Evolutionary conservation across 192 early-diverging fungal species (phyloP).

Genomic region (Thoreauomyces humboldtii): DNA sequence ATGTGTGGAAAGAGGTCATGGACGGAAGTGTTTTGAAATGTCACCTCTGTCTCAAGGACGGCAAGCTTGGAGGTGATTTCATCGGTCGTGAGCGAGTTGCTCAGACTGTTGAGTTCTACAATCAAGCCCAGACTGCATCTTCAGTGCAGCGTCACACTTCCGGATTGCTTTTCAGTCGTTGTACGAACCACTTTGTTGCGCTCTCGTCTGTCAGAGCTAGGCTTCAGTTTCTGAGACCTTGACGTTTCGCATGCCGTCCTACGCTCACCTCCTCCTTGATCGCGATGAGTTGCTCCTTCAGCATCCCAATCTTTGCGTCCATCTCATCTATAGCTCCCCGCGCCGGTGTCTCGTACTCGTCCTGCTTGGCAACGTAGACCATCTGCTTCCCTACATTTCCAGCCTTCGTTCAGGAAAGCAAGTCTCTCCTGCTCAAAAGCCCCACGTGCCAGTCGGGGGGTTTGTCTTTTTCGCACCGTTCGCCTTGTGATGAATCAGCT

Average conservation of each 20-base stretch:
- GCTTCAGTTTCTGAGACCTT: too few species aligned
- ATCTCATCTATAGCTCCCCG: conserved; percentile 29
- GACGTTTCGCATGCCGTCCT: too few species aligned
- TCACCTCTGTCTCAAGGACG: conserved; percentile 25
- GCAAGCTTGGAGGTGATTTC: conserved; percentile 15
- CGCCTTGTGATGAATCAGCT: conserved; percentile 33
- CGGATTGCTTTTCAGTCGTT: background rate
- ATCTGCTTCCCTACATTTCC: conserved; percentile 38
- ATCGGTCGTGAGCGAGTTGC: conserved; percentile 20
- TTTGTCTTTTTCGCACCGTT: too few species aligned
- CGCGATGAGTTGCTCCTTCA: conserved; percentile 22
- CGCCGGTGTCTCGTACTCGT: conserved; percentile 28
- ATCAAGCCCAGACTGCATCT: background rate
- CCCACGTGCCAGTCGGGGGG: too few species aligned
- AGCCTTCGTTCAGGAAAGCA: too few species aligned
- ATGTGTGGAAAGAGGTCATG: background rate
- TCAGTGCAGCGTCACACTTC: background rate
- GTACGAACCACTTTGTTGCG: too few species aligned
- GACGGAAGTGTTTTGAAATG: background rate
- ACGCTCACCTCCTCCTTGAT: conserved; percentile 17
- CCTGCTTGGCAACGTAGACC: conserved; percentile 33
- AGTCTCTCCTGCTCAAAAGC: too few species aligned
- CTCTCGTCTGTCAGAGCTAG: too few species aligned
- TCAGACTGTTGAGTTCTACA: conserved; percentile 18
- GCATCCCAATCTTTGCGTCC: conserved; percentile 19